Conservation (phyloP, 345 rosid genomes). For the Brassica cretica region DNA sequence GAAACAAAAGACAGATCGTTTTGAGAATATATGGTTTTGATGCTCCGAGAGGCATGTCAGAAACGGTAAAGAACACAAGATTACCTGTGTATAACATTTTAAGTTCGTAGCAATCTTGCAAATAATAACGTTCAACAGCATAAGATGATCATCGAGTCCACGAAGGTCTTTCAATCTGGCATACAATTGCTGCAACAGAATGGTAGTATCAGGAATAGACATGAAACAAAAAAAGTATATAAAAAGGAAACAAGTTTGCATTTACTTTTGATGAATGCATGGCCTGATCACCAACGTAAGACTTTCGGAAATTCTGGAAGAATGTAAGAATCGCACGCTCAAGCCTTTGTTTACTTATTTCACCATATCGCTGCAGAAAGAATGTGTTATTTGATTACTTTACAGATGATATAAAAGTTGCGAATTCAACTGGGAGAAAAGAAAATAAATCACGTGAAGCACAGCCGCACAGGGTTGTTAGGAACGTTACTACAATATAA, state of each 20-base stretch:
- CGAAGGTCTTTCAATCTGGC: constrained; percentile 89
- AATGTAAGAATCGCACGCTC: constrained; percentile 95
- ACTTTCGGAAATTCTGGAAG: constrained; percentile 97
- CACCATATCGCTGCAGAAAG: constrained; percentile 76
- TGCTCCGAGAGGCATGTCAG: constrained; percentile 10
- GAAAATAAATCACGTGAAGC: constrained; percentile 8
- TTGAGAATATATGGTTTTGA: constrained; percentile 20
- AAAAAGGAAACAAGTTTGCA: constrained; percentile 8
- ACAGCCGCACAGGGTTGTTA: not conserved
- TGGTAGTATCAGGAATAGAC: constrained; percentile 39
- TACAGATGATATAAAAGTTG: constrained; percentile 17
- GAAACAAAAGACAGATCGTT: constrained; percentile 30
- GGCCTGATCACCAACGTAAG: constrained; percentile 99
- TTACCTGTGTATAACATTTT: constrained; percentile 89
- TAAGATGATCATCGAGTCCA: constrained; percentile 90
- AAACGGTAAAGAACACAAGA: constrained; percentile 24
- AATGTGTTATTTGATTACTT: constrained; percentile 18
- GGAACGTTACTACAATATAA: constrained; percentile 10
- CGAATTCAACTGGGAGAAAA: constrained; percentile 19
- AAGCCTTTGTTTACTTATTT: constrained; percentile 92
- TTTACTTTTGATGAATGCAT: constrained; percentile 97
- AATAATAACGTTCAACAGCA: constrained; percentile 86
- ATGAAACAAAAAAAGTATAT: not conserved
- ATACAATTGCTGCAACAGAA: constrained; percentile 87
- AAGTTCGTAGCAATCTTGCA: constrained; percentile 93